phyloP scores from a whole-genome alignment of 2,329 filamentous ascomycete genomes.

The Penicillium occitanis region DNA sequence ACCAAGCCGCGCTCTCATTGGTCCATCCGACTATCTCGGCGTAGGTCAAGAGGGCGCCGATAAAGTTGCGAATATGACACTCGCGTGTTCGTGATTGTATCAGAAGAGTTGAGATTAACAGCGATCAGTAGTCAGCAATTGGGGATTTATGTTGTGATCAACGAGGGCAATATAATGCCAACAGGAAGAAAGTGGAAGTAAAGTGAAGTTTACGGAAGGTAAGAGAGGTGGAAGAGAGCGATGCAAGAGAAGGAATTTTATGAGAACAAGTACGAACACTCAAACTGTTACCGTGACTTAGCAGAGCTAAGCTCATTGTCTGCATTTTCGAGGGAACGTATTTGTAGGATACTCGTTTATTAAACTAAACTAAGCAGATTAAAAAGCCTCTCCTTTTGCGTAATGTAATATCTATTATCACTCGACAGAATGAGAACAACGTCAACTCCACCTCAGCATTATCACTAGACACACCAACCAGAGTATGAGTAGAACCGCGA shows the following conservation, averaged over 20 bases:
- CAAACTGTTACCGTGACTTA: no score
- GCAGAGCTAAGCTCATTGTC: neutral
- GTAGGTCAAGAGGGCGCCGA: neutral
- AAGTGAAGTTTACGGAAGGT: no score
- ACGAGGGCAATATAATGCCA: no score
- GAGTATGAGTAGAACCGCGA: neutral
- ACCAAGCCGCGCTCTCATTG: neutral
- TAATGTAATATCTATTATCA: conserved; percentile 9
- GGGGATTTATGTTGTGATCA: no score
- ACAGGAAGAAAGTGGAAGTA: neutral
- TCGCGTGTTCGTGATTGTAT: no score
- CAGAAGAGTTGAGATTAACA: no score
- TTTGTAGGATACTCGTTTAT: conserved; percentile 1
- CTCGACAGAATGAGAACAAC: conserved; percentile 1
- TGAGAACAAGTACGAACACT: no score
- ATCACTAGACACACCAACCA: neutral
- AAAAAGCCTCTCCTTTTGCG: neutral
- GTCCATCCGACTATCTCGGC: neutral
- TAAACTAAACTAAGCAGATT: conserved; percentile 1
- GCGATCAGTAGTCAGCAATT: no score
- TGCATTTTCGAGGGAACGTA: neutral
- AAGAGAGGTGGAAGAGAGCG: no score
- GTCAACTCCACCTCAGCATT: conserved; percentile 3
- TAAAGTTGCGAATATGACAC: neutral
- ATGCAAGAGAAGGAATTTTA: no score